Percentiles rank a stretch among this genome's conserved stretches.
These are phyloP conservation scores for Aaosphaeria pasadenensis DNA, from an alignment of 2,329 filamentous ascomycete genomes.

Conservation along the genomic window DNA sequence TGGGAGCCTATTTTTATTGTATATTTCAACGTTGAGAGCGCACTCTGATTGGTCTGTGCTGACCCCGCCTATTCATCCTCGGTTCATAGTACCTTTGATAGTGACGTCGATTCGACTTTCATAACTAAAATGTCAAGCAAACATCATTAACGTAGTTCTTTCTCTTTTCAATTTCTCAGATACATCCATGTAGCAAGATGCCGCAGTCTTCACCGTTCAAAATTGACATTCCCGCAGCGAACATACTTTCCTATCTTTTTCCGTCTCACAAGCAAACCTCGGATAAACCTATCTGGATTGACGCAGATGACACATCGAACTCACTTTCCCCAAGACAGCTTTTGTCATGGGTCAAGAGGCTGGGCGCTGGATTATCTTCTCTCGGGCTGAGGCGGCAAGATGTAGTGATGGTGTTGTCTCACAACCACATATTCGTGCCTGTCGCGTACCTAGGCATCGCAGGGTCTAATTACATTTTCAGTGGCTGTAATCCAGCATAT, in stretches of 20 bases:
- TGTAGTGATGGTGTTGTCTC: conserved; percentile 53
- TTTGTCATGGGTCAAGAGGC: conserved; percentile 51
- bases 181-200: conserved; percentile 30
- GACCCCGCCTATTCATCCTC: too few species aligned
- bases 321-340: conserved; percentile 49
- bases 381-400: conserved; percentile 49
- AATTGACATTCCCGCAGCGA: conserved; percentile 47
- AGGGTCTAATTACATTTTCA: conserved; percentile 54
- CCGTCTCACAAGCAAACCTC: conserved; percentile 32
- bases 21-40: too few species aligned
- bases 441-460: conserved; percentile 54
- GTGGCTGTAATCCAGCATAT: conserved; percentile 55
- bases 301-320: conserved; percentile 45
- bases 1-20: too few species aligned
- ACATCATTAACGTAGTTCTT: too few species aligned
- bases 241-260: conserved; percentile 39
- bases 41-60: too few species aligned
- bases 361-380: conserved; percentile 49
- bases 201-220: conserved; percentile 46
- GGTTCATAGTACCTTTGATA: too few species aligned
- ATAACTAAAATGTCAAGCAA: too few species aligned
- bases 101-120: too few species aligned
- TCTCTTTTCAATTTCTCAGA: not conserved
- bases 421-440: conserved; percentile 56
- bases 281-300: conserved; percentile 53